phyloP scores from a whole-genome alignment of 2,329 filamentous ascomycete genomes.

The Fusarium illudens region DNA sequence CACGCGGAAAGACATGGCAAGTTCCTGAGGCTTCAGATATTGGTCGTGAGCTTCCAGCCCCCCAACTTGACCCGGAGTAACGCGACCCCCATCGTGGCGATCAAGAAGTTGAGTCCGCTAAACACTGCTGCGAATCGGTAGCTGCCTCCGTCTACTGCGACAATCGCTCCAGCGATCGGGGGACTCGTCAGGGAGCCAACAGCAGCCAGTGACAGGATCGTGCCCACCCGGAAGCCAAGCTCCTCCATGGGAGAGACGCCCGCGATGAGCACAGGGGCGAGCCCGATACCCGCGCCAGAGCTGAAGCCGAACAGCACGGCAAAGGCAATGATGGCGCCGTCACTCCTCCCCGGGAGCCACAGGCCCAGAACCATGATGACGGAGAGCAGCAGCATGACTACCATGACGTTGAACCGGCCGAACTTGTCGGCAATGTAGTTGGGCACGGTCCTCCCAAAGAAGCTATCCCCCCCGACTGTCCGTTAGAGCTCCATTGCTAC shows the following conservation, averaged over 20 bases:
- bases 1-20: not conserved
- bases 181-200: slow-evolving; percentile 25
- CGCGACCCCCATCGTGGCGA: slow-evolving; percentile 21
- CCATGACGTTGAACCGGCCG: slow-evolving; percentile 31
- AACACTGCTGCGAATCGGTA: slow-evolving; percentile 30
- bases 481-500: not conserved
- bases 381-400: slow-evolving; percentile 15
- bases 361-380: slow-evolving; percentile 15
- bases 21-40: slow-evolving; percentile 12
- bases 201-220: slow-evolving; percentile 21
- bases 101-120: slow-evolving; percentile 23
- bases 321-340: slow-evolving; percentile 24
- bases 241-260: slow-evolving; percentile 22
- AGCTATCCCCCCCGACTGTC: slow-evolving; percentile 11
- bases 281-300: slow-evolving; percentile 26
- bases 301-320: slow-evolving; percentile 25
- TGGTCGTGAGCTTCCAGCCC: slow-evolving; percentile 18
- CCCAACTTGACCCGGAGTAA: slow-evolving; percentile 22
- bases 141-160: slow-evolving; percentile 19
- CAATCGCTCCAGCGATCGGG: slow-evolving; percentile 22
- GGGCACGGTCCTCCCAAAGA: slow-evolving; percentile 32
- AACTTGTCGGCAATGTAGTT: slow-evolving; percentile 31
- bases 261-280: slow-evolving; percentile 18
- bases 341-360: slow-evolving; percentile 21
- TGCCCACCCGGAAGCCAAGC: slow-evolving; percentile 29